Evolutionary conservation across 345 rosid species (phyloP), one percentile per base, ranked within the genome.

Genomic region (Tarenaya hassleriana): DNA sequence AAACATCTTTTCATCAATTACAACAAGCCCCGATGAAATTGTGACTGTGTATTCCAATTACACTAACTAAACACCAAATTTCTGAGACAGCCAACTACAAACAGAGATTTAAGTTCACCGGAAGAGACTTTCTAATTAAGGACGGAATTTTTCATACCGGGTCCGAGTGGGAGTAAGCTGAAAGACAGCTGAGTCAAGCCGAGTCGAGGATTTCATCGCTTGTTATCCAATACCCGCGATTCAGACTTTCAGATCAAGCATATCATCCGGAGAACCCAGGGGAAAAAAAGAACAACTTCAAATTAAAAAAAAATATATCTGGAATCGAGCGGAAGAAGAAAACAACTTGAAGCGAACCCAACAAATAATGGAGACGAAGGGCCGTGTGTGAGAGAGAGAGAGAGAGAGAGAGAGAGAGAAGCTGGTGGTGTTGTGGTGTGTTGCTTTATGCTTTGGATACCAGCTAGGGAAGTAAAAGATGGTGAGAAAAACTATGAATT

Each of bases 151-250:
- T 21, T 11, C 2, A 5, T 64, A 91, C 98, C 96, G 76, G 32
- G 98, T 91, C 63, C 98, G 79, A 72, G 98, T 91, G 34, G 98
- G 98, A 57, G 98, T 91, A 70, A 88, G 98, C 63, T 88, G 98
- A 72, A 91, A 91, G 39, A 83, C 74, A 54, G 75, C 90, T n/a
- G 94, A 79, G 58, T 85, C 84, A 47, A 92, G 88, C 65, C 73
- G 81, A 64, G 86, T 79, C 33, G 86, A 84, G 33, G 94, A 66
- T 82, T 78, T 88, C 98, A 92, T 91, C 21, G 64, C 37, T 39
- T 9, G 5, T 9, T 3, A 35, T 13, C 44, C 12, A 43, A 48
- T 33, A 33, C 13, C 50, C 38, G 69, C 47, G 64, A 76, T 72
- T 44, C 11, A 19, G 34, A 8, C 46, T 8, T 43, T 43, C 59